A percentile compares a stretch with the other conserved stretches of the same genome.
These are phyloP conservation scores for Mollisia scopiformis DNA, from an alignment of 2,329 filamentous ascomycete species.

Conservation along the genomic window DNA sequence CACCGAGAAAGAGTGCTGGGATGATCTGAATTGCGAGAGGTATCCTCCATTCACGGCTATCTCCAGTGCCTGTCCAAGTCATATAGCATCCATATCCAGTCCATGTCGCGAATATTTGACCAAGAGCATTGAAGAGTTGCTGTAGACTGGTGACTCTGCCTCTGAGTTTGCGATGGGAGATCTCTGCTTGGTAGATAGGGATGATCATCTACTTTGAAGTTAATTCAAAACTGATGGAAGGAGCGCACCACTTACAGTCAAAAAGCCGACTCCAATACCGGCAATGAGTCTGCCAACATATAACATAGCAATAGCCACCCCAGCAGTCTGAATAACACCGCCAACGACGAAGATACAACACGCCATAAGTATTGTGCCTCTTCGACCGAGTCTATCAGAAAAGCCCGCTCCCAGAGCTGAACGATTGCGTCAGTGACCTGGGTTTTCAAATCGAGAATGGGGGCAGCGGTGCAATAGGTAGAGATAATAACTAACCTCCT, in stretches of 20 bases:
- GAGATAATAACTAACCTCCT: background rate
- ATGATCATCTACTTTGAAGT: slow-evolving; percentile 38
- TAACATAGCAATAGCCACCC: slow-evolving; percentile 36
- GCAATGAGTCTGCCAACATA: slow-evolving; percentile 13
- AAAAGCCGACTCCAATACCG: slow-evolving; percentile 43
- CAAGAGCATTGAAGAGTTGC: slow-evolving; percentile 80
- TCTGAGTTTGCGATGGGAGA: slow-evolving; percentile 75
- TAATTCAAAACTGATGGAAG: background rate
- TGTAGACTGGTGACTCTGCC: slow-evolving; percentile 73
- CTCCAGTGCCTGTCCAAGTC: background rate
- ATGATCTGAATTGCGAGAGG: slow-evolving; percentile 33
- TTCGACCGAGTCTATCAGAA: slow-evolving; percentile 48
- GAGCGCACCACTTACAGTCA: slow-evolving; percentile 32
- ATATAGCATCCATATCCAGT: background rate
- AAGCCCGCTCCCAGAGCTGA: slow-evolving; percentile 46
- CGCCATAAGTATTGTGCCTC: slow-evolving; percentile 47
- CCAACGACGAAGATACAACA: slow-evolving; percentile 41
- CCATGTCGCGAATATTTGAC: slow-evolving; percentile 62
- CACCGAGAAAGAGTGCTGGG: too few species aligned
- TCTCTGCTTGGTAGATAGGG: slow-evolving; percentile 72
- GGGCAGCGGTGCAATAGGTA: background rate
- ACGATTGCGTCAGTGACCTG: background rate
- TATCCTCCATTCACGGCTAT: slow-evolving; percentile 49
- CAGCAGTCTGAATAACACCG: slow-evolving; percentile 71
- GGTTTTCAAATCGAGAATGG: background rate